phyloP scores from a whole-genome alignment of 2,329 filamentous ascomycete genomes.

The Hymenoscyphus infarciens region DNA sequence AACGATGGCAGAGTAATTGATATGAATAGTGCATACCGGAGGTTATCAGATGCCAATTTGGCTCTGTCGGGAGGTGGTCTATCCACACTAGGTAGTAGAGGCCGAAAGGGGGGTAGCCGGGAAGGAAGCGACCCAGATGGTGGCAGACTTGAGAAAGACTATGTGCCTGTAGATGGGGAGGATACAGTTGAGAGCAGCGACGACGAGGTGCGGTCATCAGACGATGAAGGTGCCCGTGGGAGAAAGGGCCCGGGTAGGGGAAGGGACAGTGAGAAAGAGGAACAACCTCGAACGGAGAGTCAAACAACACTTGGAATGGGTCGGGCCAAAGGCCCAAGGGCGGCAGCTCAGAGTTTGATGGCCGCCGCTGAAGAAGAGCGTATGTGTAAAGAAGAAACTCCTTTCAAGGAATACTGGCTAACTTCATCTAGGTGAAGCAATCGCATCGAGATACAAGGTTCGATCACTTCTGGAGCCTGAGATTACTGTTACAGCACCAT shows the following conservation, averaged over 20 bases:
- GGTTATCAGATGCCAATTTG: constrained; percentile 68
- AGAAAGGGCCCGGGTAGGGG: constrained; percentile 46
- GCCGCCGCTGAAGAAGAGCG: constrained; percentile 77
- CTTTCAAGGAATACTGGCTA: background rate
- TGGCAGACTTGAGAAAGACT: constrained; percentile 33
- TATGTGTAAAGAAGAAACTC: constrained; percentile 42
- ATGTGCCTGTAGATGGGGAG: constrained; percentile 27
- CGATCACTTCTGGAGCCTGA: constrained; percentile 50
- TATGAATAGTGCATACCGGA: constrained; percentile 65
- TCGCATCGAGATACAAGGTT: constrained; percentile 30
- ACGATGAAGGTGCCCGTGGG: constrained; percentile 61
- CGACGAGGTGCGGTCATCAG: constrained; percentile 48
- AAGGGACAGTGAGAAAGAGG: constrained; percentile 29
- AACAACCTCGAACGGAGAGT: constrained; percentile 35
- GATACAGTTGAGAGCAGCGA: constrained; percentile 33
- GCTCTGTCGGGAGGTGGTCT: constrained; percentile 61
- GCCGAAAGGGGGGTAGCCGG: constrained; percentile 27
- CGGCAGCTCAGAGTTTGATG: constrained; percentile 56
- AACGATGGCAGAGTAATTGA: constrained; percentile 62
- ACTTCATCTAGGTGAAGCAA: constrained; percentile 22
- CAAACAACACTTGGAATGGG: constrained; percentile 34
- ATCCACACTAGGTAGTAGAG: constrained; percentile 40
- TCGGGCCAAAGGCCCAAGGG: constrained; percentile 39
- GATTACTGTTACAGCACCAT: constrained; percentile 61
- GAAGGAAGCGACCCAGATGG: constrained; percentile 15